Evolutionary conservation across 192 early-diverging fungal genomes (phyloP), one percentile per base, ranked within the genome.

Genomic region (Gaertneriomyces semiglobifer): DNA sequence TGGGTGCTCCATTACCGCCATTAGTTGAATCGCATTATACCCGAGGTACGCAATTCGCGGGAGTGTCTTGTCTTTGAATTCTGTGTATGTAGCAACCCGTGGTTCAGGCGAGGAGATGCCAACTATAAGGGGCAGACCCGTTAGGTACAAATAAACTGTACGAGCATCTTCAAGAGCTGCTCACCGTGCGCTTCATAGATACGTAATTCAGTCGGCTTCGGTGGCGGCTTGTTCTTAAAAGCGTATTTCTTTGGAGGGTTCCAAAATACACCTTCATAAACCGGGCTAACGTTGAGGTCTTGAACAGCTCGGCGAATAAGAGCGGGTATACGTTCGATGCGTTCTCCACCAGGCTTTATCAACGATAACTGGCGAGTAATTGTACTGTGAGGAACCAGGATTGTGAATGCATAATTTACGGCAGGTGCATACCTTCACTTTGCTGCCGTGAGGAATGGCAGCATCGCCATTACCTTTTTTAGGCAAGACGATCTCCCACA

Each of bases 1-100:
- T 38, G 96, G 94, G 65, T 98, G 96, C 74, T 98, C 96, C 95
- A 97, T 97, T 53, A 98, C 77, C 43, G 96, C 96, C 81, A 84
- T 84, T 10, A 84, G 50, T 60, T 84, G 83, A 52, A 84, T 79
- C 47, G 66, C 60, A 60, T 84, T 84, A 72, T 84, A 84, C 9
- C 81, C 81, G 4, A 95, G 81, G 58, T 90, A 75, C 63, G 78
- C 79, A 76, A 98, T 95, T 60, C 92, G 84, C 42, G 91, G 92
- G 43, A 98, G 81, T 14, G 92, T 84, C 58, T 93, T 85, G 20
- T 82, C 68, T 5, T 90, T 93, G 65, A 98, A 98, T 61, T 98
- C 88, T n/a, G 84, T 84, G 79, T 90, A 98, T 5, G 88, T 88
- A n/a, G 87, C 88, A 42, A 94, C 88, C 1, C 87, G 79, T 16